Conservation (phyloP, 257 asterid genomes). For the Nemophila menziesii region DNA sequence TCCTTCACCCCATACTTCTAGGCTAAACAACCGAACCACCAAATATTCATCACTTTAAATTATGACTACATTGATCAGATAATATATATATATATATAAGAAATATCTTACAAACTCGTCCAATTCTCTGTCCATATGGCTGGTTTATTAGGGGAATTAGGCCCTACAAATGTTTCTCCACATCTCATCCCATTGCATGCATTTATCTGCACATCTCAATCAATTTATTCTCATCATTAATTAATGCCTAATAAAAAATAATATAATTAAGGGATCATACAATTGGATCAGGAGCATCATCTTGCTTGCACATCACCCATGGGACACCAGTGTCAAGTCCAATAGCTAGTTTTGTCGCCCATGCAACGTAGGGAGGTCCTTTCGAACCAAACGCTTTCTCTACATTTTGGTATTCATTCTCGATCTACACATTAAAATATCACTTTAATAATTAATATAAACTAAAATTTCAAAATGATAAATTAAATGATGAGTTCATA, state of each 20-base stretch:
- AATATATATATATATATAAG: constrained; percentile 1
- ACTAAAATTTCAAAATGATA: not conserved
- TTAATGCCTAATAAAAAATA: too few species aligned
- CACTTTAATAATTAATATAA: not conserved
- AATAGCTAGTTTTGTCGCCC: constrained; percentile 86
- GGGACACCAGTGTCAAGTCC: constrained; percentile 80
- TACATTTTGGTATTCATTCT: constrained; percentile 71
- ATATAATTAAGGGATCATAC: constrained; percentile 28
- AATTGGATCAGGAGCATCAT: constrained; percentile 82
- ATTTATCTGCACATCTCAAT: constrained; percentile 79
- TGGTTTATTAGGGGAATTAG: constrained; percentile 82
- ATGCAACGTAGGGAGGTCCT: constrained; percentile 63
- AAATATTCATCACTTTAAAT: constrained; percentile 42
- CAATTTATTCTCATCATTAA: too few species aligned
- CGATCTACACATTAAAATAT: constrained; percentile 44
- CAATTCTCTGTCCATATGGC: constrained; percentile 96
- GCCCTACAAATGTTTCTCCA: constrained; percentile 61
- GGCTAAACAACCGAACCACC: constrained; percentile 55
- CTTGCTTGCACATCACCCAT: constrained; percentile 96
- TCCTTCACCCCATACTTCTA: constrained; percentile 46
- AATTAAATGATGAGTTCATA: too few species aligned
- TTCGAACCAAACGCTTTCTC: constrained; percentile 33
- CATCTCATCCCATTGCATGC: constrained; percentile 95
- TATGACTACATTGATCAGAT: constrained; percentile 5
- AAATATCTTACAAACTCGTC: constrained; percentile 63